Base-by-base conservation (phyloP, 345 rosid species). In the Rhizophora mangle region DNA sequence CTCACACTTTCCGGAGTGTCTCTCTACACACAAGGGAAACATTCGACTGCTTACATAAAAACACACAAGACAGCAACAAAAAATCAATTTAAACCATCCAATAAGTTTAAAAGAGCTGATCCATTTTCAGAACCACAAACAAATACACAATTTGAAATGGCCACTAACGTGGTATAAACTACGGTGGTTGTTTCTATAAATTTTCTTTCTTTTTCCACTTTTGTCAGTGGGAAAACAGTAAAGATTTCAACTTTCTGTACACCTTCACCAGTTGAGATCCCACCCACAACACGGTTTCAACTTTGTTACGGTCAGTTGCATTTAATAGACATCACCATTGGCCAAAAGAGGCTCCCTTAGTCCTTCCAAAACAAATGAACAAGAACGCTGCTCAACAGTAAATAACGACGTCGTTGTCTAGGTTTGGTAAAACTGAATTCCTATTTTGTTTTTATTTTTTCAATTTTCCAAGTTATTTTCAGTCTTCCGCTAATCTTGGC, bases 261-360 rank as follows among this genome's bases (percentile, higher is more conserved):
- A n/a, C 32, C 70, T 51, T 49, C 54, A 19, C 65, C 51, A 16
- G 60, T 26, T 30, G 26, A 26, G 37, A 58, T 30, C 69, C 15
- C 20, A 2, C 16, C 31, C 13, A 24, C 18, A 11, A 24, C 31
- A 15, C 6, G 19, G 60, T 27, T 56, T 24, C 60, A 24, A 11
- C 3, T 56, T 10, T 56, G 49, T 43, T 43, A 43, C 49, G 0
- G 0, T 13, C 49, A 43, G 18, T 43, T 3, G 18, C 16, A 13
- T 13, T 43, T 3, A 13, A 43, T 43, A 39, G 2, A 43, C 19
- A 43, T 15, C 49, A 13, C 49, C 47, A 11, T 10, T 39, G 47
- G 16, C 47, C 2, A 11, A 3, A 3, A 13, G 49, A 43, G 49
- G 49, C 19, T 19, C 18, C 1, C 5, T 21, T 22, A 20, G 10